phyloP scores from a whole-genome alignment of 2,329 filamentous ascomycete species.

The Clonostachys rosea region DNA sequence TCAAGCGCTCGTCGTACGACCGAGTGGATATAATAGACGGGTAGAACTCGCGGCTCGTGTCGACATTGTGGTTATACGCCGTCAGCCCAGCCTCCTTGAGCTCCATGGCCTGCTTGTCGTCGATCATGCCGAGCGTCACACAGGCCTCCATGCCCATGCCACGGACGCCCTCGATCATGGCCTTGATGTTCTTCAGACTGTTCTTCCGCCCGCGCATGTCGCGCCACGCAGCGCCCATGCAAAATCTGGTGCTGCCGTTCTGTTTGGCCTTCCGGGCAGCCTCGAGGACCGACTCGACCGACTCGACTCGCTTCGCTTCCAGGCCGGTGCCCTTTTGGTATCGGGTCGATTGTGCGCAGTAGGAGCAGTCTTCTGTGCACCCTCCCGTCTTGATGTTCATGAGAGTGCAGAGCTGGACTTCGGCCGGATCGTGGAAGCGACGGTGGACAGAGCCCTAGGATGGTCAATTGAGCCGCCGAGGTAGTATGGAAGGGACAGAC shows the following conservation, averaged over 20 bases:
- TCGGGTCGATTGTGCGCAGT: constrained; percentile 85
- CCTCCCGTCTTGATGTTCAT: constrained; percentile 97
- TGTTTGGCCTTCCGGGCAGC: constrained; percentile 73
- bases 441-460: constrained; percentile 70
- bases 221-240: constrained; percentile 91
- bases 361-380: constrained; percentile 88
- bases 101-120: constrained; percentile 73
- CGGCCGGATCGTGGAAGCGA: constrained; percentile 76
- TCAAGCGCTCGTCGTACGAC: constrained; percentile 80
- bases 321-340: constrained; percentile 74
- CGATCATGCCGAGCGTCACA: constrained; percentile 93
- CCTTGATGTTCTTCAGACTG: constrained; percentile 75
- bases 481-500: constrained; percentile 11
- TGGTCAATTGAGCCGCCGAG: not conserved
- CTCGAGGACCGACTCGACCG: constrained; percentile 74
- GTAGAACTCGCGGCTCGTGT: constrained; percentile 87
- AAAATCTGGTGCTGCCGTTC: constrained; percentile 87
- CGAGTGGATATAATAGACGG: constrained; percentile 81
- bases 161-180: constrained; percentile 79
- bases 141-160: constrained; percentile 85
- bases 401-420: constrained; percentile 87
- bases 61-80: constrained; percentile 92
- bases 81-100: constrained; percentile 81
- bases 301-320: constrained; percentile 72
- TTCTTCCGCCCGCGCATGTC: constrained; percentile 91